Evolutionary conservation across 208 protist species (phyloP).

Genomic region (Trypanosoma theileri): DNA sequence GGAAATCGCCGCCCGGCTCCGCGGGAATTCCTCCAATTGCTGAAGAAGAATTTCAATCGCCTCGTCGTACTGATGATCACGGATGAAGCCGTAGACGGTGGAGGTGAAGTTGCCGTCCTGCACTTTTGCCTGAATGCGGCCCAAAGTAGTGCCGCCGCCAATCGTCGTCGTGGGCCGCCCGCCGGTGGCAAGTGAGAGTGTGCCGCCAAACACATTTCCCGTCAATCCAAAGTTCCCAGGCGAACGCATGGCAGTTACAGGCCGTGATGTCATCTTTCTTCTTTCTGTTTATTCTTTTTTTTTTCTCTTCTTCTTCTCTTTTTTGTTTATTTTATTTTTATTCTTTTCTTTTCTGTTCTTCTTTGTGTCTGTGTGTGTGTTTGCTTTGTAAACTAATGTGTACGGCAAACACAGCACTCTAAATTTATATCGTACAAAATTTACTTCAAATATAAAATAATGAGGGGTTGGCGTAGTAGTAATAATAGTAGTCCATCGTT

Average conservation of each 20-base stretch:
- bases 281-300: neutral
- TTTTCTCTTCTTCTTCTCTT: neutral
- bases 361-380: neutral
- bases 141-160: slow-evolving; percentile 90
- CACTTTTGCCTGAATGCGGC: slow-evolving; percentile 86
- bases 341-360: neutral
- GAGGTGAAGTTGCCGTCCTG: slow-evolving; percentile 96
- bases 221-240: slow-evolving; percentile 33
- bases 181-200: slow-evolving; percentile 34
- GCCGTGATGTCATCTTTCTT: slow-evolving; percentile 37
- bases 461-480: too few relatives aligned
- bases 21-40: slow-evolving; percentile 93
- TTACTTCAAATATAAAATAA: too few relatives aligned
- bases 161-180: slow-evolving; percentile 81
- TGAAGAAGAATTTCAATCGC: slow-evolving; percentile 86
- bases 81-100: slow-evolving; percentile 93
- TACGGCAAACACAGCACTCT: too few relatives aligned
- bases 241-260: slow-evolving; percentile 67
- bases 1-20: slow-evolving; percentile 94
- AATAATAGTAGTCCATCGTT: too few relatives aligned
- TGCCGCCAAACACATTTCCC: slow-evolving; percentile 30
- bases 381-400: too few relatives aligned
- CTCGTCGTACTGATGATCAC: slow-evolving; percentile 94
- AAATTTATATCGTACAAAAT: too few relatives aligned
- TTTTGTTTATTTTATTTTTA: neutral